A percentile compares a stretch with the other conserved stretches of the same genome.
Conservation (phyloP, 228 moss, liverwort and hornwort genomes). For the Sphagnum magellanicum region DNA sequence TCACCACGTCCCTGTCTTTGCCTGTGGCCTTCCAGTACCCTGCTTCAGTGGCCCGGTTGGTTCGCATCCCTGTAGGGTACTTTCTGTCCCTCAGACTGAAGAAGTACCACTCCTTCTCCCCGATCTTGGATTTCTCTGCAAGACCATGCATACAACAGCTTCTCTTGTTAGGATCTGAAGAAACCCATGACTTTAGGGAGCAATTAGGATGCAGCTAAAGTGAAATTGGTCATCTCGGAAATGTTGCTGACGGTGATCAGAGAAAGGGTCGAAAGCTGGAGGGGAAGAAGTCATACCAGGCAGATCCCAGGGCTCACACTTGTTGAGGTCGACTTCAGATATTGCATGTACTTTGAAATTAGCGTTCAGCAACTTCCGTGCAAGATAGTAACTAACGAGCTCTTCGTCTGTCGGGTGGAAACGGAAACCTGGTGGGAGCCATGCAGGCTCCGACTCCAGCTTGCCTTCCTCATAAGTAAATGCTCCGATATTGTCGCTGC, state of each 20-base stretch:
- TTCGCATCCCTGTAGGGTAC: conserved; percentile 61
- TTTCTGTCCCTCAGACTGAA: conserved; percentile 56
- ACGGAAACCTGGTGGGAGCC: conserved; percentile 55
- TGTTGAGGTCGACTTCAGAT: conserved; percentile 57
- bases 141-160: no score
- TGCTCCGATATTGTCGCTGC: no score
- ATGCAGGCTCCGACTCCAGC: no score
- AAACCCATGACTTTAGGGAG: no score
- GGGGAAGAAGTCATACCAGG: conserved; percentile 23
- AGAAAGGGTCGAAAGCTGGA: no score
- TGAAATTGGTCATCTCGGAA: no score
- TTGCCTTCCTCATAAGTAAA: no score
- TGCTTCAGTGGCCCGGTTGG: conserved; percentile 53
- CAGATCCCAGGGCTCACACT: conserved; percentile 62
- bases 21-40: conserved; percentile 71
- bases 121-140: conserved; percentile 50
- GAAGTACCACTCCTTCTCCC: conserved; percentile 67
- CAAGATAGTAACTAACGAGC: conserved; percentile 56
- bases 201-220: no score
- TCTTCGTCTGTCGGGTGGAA: conserved; percentile 64
- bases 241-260: no score
- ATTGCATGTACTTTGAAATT: conserved; percentile 54
- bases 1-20: conserved; percentile 51
- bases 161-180: no score
- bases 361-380: conserved; percentile 50